Percentiles rank a stretch among this genome's conserved stretches.
Conservation (phyloP, 345 rosid species). For the Murraya koenigii region DNA sequence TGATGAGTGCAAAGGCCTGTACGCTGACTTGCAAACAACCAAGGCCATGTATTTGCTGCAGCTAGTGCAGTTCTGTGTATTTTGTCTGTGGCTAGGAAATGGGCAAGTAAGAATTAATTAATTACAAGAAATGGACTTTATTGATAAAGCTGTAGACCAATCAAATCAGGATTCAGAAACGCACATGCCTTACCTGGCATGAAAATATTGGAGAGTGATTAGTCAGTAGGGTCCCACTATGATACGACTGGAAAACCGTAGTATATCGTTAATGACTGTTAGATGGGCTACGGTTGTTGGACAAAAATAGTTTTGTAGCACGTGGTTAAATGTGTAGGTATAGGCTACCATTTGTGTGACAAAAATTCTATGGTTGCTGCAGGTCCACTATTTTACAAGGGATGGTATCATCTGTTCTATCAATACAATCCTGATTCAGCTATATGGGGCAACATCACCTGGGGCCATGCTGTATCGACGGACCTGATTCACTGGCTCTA, state of each 20-base stretch:
- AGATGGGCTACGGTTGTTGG: no score
- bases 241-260: no score
- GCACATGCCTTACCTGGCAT: not conserved
- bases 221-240: not conserved
- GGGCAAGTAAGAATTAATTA: not conserved
- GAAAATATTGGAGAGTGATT: not conserved
- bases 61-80: not conserved
- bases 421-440: constrained; percentile 93
- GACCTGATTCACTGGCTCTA: constrained; percentile 92
- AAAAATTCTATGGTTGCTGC: constrained; percentile 16
- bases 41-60: not conserved
- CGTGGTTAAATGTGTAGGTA: no score
- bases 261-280: no score
- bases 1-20: not conserved
- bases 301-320: no score
- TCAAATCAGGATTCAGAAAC: not conserved
- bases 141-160: not conserved
- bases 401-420: constrained; percentile 95
- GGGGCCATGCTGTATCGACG: constrained; percentile 91
- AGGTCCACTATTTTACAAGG: constrained; percentile 80
- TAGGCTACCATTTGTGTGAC: no score
- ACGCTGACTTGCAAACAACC: not conserved
- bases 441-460: constrained; percentile 89
- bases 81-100: not conserved
- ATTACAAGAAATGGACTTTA: not conserved